Percentiles rank a stretch among this genome's conserved stretches.
phyloP scores from a whole-genome alignment of 345 rosid genomes.

The Brassica juncea region DNA sequence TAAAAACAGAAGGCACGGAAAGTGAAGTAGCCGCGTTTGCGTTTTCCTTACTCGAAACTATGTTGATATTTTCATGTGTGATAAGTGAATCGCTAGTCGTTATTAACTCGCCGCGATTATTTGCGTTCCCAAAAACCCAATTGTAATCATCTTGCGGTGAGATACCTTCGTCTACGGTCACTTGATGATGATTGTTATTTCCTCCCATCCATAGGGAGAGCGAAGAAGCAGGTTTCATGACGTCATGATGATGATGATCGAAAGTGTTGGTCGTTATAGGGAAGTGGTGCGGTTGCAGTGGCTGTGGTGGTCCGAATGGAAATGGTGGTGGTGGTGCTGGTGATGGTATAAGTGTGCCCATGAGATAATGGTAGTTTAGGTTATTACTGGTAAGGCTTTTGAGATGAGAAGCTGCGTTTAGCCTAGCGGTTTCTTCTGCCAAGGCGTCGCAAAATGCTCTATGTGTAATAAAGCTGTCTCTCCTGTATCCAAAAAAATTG shows the following conservation, averaged over 20 bases:
- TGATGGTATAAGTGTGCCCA: conserved; percentile 48
- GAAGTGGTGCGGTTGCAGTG: conserved; percentile 32
- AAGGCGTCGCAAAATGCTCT: conserved; percentile 97
- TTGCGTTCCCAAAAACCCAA: conserved; percentile 33
- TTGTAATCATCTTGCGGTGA: conserved; percentile 27
- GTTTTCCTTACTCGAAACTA: conserved; percentile 29
- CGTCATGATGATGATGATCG: conserved; percentile 46
- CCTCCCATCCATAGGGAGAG: conserved; percentile 41
- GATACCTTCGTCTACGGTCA: conserved; percentile 26
- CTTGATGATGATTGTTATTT: conserved; percentile 39
- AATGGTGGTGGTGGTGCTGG: conserved; percentile 47
- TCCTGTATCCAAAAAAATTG: conserved; percentile 45
- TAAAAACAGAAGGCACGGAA: conserved; percentile 69
- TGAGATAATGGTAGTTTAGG: conserved; percentile 56
- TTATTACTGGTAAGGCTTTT: conserved; percentile 40
- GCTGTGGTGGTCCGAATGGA: conserved; percentile 56
- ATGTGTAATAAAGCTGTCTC: conserved; percentile 96
- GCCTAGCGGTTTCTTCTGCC: conserved; percentile 92
- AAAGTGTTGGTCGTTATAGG: conserved; percentile 36
- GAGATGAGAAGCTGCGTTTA: conserved; percentile 68
- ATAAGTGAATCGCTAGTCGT: conserved; percentile 33
- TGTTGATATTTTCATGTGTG: conserved; percentile 20
- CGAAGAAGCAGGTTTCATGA: conserved; percentile 36
- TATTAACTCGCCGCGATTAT: conserved; percentile 31
- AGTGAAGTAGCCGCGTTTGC: conserved; percentile 37